Base-by-base conservation (phyloP, 352 stramenopile species). In the Globisporangium radiosum region DNA sequence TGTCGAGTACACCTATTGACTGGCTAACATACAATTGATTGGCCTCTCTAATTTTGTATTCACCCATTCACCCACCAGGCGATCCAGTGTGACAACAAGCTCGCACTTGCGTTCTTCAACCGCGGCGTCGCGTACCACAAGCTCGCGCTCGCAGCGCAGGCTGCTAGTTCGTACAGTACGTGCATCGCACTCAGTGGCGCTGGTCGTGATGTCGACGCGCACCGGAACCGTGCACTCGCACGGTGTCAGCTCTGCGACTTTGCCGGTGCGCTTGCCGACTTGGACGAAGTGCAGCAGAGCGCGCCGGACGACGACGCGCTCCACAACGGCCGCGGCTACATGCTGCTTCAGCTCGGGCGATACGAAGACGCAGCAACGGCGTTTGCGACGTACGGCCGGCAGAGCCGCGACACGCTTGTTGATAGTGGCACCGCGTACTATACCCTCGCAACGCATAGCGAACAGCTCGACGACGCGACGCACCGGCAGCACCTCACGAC, bases 371-470 rank as follows among this genome's bases (percentile, higher is more conserved):
- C 82, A 7, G 80, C 80, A 2, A 73, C 64, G 19, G 75, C 76
- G 36, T 92, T 92, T 48, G 75, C 76, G 8, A 74, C 70, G 7
- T 87, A 87, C 59, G 80, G 81, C 11, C 70, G 78, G 0, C 54
- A 84, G 8, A 83, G 70, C 47, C 72, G 76, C 37, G 78, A 92
- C 48, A 89, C 80, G 6, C 87, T 82, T 48, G 73, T 72, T 0
- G 82, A 92, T 54, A 85, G 75, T n/a, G 82, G 78, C 48, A 92
- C 90, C 51, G 78, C 80, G 3, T 87, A 88, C 62, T 89, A 89
- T 25, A 92, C 83, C 57, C 60, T 92, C 54, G 82, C 68, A 8
- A 75, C 66, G 14, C 71, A 67, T 40, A 68, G 56, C 10, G 54
- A 25, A 14, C 63, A 65, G 3, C 54, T 90, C 7, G 64, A 85